Evolutionary conservation across 2,329 filamentous ascomycete genomes (phyloP).

Genomic region (Acrocalymma vagum): DNA sequence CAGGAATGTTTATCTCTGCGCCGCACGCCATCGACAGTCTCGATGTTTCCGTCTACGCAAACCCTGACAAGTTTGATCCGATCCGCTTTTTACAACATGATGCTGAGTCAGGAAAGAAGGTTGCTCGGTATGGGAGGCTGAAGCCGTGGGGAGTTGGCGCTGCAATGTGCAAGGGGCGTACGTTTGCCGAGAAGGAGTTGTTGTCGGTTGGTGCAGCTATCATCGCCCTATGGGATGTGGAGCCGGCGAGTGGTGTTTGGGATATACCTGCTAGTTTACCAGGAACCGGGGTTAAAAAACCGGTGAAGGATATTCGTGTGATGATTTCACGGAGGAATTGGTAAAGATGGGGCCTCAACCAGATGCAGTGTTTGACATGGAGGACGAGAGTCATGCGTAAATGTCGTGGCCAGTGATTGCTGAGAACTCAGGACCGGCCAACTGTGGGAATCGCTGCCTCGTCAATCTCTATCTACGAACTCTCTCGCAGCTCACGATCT

Average conservation of each 20-base stretch:
- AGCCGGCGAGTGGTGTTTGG: conserved; percentile 42
- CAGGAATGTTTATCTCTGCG: too few relatives aligned
- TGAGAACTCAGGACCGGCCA: too few relatives aligned
- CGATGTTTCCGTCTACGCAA: conserved; percentile 6
- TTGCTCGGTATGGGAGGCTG: conserved; percentile 14
- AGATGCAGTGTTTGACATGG: too few relatives aligned
- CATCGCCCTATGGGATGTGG: conserved; percentile 65
- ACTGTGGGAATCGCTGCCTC: too few relatives aligned
- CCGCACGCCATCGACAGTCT: too few relatives aligned
- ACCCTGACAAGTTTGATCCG: conserved; percentile 12
- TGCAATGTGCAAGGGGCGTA: conserved; percentile 58
- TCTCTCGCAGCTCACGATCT: too few relatives aligned
- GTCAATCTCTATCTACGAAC: too few relatives aligned
- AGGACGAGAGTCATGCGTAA: too few relatives aligned
- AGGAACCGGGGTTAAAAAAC: conserved; percentile 14
- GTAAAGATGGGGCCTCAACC: too few relatives aligned
- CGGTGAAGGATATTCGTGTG: too few relatives aligned
- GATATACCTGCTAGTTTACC: conserved; percentile 13
- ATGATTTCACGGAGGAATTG: too few relatives aligned
- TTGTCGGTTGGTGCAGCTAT: conserved; percentile 62
- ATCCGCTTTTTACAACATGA: conserved; percentile 13
- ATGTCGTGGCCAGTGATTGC: too few relatives aligned
- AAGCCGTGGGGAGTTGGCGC: conserved; percentile 49
- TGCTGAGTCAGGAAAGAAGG: conserved; percentile 5
- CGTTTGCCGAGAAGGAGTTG: conserved; percentile 60